phyloP scores from a whole-genome alignment of 257 asterid species.

The Lycium barbarum region DNA sequence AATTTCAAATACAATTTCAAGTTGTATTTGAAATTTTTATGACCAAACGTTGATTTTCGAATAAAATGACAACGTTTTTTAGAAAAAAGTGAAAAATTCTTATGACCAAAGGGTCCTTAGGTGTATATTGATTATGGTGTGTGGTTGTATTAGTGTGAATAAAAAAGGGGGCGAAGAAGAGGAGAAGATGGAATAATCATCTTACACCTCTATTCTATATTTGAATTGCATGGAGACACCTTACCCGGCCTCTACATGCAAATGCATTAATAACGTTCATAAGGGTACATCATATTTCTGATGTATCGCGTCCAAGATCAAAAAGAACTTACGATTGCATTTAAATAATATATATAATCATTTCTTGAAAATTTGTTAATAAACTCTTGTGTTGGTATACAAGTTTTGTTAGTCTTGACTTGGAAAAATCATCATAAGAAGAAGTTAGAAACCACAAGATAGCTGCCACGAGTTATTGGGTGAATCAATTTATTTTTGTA shows the following conservation, averaged over 20 bases:
- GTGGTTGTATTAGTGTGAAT: no score
- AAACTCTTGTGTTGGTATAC: background rate
- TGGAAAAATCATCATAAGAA: background rate
- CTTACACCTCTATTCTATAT: background rate
- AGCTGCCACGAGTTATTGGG: background rate
- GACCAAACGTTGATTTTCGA: no score
- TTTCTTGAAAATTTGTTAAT: background rate
- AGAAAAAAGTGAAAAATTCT: no score
- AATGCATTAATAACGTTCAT: background rate
- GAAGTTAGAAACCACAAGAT: background rate
- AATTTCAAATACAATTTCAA: no score
- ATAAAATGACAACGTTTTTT: no score
- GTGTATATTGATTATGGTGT: no score
- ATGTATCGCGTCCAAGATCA: background rate
- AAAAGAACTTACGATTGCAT: background rate
- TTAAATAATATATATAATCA: background rate
- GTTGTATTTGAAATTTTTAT: no score
- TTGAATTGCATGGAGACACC: background rate
- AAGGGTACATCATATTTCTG: background rate
- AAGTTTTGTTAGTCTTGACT: no score
- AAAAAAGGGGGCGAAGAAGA: background rate
- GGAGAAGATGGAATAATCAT: background rate
- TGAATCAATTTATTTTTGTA: background rate
- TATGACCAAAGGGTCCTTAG: no score
- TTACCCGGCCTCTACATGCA: background rate